A percentile compares a stretch with the other conserved stretches of the same genome.
Evolutionary conservation across 768 basidiomycete species (phyloP).

Genomic region (Auriculariales sp.): DNA sequence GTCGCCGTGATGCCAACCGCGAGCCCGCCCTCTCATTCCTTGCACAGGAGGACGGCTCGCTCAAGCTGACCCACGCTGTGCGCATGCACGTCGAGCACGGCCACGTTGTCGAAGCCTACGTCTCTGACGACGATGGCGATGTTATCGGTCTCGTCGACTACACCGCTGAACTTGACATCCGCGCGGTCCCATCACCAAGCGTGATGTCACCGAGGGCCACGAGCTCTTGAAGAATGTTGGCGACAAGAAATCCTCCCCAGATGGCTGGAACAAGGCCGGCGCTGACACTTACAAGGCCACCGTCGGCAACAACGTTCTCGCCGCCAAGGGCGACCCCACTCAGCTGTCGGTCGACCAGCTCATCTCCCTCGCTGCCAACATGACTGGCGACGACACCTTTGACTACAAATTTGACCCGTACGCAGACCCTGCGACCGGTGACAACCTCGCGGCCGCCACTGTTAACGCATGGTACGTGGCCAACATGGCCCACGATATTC

Average conservation of each 20-base stretch:
- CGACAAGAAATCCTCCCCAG: constrained; percentile 20
- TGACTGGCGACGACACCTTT: constrained; percentile 7
- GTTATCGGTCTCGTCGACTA: constrained; percentile 11
- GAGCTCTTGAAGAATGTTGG: constrained; percentile 3
- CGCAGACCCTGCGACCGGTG: constrained; percentile 16
- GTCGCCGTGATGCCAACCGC: neutral
- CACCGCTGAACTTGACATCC: constrained; percentile 27
- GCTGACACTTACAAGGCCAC: constrained; percentile 10
- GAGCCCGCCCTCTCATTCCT: constrained; percentile 2
- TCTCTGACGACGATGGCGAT: constrained; percentile 8
- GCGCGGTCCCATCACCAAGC: neutral
- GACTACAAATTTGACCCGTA: constrained; percentile 14
- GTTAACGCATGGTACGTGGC: constrained; percentile 1
- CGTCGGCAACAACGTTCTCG: constrained; percentile 24
- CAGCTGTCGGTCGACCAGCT: neutral
- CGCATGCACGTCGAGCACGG: neutral
- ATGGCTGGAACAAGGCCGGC: constrained; percentile 25
- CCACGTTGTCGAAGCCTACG: constrained; percentile 4
- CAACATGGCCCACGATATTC: constrained; percentile 5
- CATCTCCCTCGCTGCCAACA: neutral
- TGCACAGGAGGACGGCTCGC: neutral
- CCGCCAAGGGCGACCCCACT: constrained; percentile 5
- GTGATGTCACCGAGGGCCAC: neutral
- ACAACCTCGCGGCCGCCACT: constrained; percentile 1
- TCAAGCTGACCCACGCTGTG: constrained; percentile 1